These are phyloP conservation scores for Hypoxylon lienhwacheense DNA, from an alignment of 495 filamentous ascomycete genomes.

Conservation along the genomic window DNA sequence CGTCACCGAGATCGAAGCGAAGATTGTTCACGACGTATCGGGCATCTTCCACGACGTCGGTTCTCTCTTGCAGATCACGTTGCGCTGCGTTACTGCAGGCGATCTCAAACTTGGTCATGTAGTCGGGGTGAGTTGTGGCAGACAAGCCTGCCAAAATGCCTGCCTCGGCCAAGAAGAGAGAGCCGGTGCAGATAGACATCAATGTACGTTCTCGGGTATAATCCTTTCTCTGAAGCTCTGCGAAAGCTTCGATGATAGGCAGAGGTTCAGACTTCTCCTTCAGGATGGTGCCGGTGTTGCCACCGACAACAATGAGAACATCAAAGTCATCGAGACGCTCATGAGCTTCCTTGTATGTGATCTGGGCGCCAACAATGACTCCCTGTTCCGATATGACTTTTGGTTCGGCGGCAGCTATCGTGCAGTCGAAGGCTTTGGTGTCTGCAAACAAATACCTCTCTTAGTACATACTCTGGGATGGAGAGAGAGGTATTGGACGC, in stretches of 20 bases:
- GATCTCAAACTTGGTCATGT: conserved; percentile 65
- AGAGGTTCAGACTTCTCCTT: conserved; percentile 64
- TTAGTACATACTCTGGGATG: conserved; percentile 13
- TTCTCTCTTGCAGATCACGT: conserved; percentile 59
- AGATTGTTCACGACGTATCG: conserved; percentile 81
- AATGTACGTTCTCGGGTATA: conserved; percentile 71
- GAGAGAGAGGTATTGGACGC: conserved; percentile 6
- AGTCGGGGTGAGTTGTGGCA: conserved; percentile 70
- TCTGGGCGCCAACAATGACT: conserved; percentile 73
- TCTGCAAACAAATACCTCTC: conserved; percentile 35
- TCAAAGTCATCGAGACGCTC: conserved; percentile 68
- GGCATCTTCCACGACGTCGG: conserved; percentile 72
- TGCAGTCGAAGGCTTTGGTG: conserved; percentile 66
- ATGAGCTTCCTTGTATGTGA: conserved; percentile 65
- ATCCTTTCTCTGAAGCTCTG: conserved; percentile 67
- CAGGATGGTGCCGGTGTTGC: conserved; percentile 55
- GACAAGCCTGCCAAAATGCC: conserved; percentile 71
- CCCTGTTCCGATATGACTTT: conserved; percentile 68
- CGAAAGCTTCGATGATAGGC: conserved; percentile 64
- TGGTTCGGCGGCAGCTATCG: conserved; percentile 60
- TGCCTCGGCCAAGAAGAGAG: conserved; percentile 68
- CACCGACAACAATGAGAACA: conserved; percentile 70
- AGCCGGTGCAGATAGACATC: conserved; percentile 75
- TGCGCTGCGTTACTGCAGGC: conserved; percentile 67
- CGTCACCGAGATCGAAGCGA: conserved; percentile 71